phyloP scores from a whole-genome alignment of 176 grass and related monocot genomes.

The Eleusine coracana region DNA sequence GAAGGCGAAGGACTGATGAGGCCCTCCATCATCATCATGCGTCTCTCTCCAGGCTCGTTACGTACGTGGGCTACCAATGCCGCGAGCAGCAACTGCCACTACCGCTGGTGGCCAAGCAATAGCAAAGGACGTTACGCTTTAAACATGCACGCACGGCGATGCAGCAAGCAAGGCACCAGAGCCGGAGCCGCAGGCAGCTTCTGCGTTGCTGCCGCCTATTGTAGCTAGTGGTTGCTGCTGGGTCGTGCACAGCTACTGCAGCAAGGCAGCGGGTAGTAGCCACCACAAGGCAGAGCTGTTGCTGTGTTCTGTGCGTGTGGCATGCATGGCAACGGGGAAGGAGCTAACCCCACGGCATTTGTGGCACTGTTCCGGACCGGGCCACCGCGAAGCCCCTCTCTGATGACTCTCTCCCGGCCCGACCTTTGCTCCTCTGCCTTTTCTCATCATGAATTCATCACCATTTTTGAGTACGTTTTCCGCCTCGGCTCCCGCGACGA shows the following conservation, averaged over 20 bases:
- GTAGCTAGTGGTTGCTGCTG: background rate
- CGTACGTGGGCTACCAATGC: background rate
- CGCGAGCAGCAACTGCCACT: background rate
- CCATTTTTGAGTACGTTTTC: too few relatives aligned
- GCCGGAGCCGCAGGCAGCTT: background rate
- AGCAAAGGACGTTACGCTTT: background rate
- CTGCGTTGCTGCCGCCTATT: background rate
- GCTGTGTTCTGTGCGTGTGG: background rate
- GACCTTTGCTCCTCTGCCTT: too few relatives aligned
- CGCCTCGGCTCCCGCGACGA: background rate
- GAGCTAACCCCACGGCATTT: background rate
- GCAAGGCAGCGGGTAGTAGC: too few relatives aligned
- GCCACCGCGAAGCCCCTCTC: background rate
- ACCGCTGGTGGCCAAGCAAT: background rate
- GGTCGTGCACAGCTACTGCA: background rate
- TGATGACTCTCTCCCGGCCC: too few relatives aligned
- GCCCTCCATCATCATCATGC: too few relatives aligned
- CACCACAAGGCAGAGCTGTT: too few relatives aligned
- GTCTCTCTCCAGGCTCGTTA: background rate
- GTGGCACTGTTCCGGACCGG: background rate
- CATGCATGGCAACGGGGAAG: background rate
- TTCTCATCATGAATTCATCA: too few relatives aligned
- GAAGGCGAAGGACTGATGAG: background rate
- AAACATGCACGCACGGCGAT: constrained; percentile 13
- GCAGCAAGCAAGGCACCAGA: background rate